A percentile compares a stretch with the other conserved stretches of the same genome.
phyloP scores from a whole-genome alignment of 768 basidiomycete genomes.

The Dacryopinax spathularia region DNA sequence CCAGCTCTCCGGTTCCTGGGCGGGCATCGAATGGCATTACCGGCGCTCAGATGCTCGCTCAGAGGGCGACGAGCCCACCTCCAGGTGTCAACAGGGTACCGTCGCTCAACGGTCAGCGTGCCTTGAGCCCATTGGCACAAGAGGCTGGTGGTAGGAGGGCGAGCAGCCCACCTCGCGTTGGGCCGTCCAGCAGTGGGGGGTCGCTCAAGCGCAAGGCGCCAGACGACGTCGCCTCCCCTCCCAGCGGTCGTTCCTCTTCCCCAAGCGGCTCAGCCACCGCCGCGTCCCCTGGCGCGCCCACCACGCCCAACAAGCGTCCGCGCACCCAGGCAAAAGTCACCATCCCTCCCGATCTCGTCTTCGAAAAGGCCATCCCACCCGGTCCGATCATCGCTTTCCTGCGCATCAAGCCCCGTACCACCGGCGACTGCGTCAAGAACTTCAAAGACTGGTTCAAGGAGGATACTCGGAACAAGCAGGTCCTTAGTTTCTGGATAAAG shows the following conservation, averaged over 20 bases:
- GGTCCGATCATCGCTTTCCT: slow-evolving; percentile 1
- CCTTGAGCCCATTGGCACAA: neutral
- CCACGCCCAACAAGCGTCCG: neutral
- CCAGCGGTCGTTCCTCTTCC: neutral
- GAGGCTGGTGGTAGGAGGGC: neutral
- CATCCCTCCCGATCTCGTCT: neutral
- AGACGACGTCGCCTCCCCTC: neutral
- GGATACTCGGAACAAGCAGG: neutral
- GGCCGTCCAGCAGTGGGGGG: neutral
- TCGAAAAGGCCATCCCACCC: neutral
- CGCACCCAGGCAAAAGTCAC: neutral
- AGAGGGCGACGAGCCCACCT: neutral
- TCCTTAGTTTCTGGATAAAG: neutral
- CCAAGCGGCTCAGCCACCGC: neutral
- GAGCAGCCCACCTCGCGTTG: neutral
- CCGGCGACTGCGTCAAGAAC: slow-evolving; percentile 1
- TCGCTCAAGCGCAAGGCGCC: slow-evolving; percentile 1
- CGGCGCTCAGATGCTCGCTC: neutral
- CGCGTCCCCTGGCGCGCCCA: neutral
- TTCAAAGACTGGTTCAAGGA: slow-evolving; percentile 4
- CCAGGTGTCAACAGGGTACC: neutral
- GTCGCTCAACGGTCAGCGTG: neutral
- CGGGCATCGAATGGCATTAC: neutral
- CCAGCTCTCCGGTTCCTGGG: neutral
- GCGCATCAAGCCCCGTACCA: neutral